Evolutionary conservation across 1,284 basidiomycete species (phyloP).

Genomic region (Puccinia polysora): DNA sequence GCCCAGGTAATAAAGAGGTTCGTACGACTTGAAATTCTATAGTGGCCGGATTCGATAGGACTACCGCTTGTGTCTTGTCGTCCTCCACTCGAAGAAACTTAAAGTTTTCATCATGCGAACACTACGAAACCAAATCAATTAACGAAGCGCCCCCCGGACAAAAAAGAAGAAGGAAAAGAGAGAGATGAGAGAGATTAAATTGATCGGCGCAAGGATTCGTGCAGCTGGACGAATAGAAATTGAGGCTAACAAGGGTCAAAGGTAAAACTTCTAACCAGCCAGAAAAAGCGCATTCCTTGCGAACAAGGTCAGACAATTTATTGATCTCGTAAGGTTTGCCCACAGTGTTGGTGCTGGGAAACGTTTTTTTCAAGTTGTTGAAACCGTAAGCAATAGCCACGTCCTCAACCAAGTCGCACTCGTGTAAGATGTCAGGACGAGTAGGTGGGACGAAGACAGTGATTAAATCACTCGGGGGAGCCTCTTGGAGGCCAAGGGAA

Average conservation of each 20-base stretch:
- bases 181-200: neutral
- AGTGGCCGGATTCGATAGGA: constrained; percentile 93
- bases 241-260: constrained; percentile 74
- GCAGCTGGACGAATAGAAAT: too few species aligned
- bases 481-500: constrained; percentile 55
- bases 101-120: constrained; percentile 98
- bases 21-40: constrained; percentile 97
- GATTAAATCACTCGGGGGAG: constrained; percentile 62
- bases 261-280: constrained; percentile 95
- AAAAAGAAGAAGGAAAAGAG: constrained; percentile 1
- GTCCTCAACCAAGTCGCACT: constrained; percentile 98
- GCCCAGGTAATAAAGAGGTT: constrained; percentile 86
- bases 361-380: constrained; percentile 86
- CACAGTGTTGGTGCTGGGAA: constrained; percentile 92
- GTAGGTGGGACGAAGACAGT: constrained; percentile 77
- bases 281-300: constrained; percentile 83
- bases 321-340: constrained; percentile 86
- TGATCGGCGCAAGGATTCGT: too few species aligned
- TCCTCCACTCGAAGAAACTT: constrained; percentile 81
- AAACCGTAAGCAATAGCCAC: constrained; percentile 96
- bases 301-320: constrained; percentile 81
- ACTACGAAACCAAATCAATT: constrained; percentile 57
- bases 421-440: constrained; percentile 92
- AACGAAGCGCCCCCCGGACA: neutral
- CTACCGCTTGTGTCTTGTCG: constrained; percentile 73